These are phyloP conservation scores for Lentinula detonsa DNA, from an alignment of 768 basidiomycete genomes.

Conservation along the genomic window DNA sequence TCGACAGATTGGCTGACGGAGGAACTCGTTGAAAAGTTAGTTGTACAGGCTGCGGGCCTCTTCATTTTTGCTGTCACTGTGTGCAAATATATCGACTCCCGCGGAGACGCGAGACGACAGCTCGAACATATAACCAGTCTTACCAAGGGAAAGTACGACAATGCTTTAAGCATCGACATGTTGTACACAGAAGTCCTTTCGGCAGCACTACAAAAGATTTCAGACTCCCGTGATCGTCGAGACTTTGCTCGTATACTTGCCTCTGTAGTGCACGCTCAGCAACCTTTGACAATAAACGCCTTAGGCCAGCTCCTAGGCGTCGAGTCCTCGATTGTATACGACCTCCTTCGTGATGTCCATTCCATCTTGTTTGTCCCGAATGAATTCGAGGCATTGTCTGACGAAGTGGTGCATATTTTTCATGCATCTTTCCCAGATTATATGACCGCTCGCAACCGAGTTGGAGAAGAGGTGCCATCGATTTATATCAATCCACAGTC, in stretches of 20 bases:
- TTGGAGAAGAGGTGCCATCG: background rate
- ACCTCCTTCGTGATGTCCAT: background rate
- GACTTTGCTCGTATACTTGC: background rate
- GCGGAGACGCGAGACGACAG: background rate
- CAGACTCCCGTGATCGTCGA: background rate
- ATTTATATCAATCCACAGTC: background rate
- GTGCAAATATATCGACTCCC: background rate
- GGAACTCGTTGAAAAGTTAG: background rate
- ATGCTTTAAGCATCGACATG: background rate
- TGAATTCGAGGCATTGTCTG: background rate
- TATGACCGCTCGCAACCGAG: background rate
- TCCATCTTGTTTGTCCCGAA: background rate
- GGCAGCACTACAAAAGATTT: background rate
- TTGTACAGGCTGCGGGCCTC: background rate
- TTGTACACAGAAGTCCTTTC: slow-evolving; percentile 2
- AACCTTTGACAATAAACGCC: background rate
- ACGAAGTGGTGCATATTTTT: background rate
- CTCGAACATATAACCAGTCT: background rate
- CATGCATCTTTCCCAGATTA: slow-evolving; percentile 1
- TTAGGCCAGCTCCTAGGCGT: background rate
- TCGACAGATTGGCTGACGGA: background rate
- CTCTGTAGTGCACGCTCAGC: background rate
- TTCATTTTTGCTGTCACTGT: slow-evolving; percentile 2
- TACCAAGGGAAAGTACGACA: background rate
- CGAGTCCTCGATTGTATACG: background rate